Evolutionary conservation across 176 grass and related monocot species (phyloP).

Genomic region (Metroxylon sagu): DNA sequence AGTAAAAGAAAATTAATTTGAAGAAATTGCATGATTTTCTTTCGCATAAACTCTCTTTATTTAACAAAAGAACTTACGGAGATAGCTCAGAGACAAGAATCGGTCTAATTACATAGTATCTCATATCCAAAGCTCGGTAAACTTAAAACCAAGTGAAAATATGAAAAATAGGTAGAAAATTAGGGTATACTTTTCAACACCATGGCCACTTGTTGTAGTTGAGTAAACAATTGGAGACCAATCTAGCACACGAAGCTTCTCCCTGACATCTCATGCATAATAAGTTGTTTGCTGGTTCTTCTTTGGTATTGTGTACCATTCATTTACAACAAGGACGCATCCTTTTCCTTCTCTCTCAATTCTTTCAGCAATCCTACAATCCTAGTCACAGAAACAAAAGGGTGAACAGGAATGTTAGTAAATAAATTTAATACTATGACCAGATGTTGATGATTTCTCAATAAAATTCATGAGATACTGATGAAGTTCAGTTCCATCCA

Average conservation of each 20-base stretch:
- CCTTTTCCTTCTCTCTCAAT: constrained; percentile 96
- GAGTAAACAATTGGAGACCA: constrained; percentile 96
- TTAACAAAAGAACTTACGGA: too few species aligned
- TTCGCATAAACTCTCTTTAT: too few species aligned
- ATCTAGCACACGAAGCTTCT: constrained; percentile 74
- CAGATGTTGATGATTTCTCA: too few species aligned
- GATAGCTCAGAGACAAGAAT: too few species aligned
- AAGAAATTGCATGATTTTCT: too few species aligned
- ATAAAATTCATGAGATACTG: too few species aligned
- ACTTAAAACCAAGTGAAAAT: too few species aligned
- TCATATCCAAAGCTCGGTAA: too few species aligned
- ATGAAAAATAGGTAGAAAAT: neutral
- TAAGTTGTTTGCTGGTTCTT: constrained; percentile 82
- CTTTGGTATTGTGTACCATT: constrained; percentile 99
- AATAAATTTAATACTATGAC: too few species aligned
- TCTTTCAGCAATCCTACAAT: constrained; percentile 85
- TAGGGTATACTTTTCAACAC: constrained; percentile 79
- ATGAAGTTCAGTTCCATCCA: too few species aligned
- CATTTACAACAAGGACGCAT: constrained; percentile 90
- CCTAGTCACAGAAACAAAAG: constrained; percentile 28
- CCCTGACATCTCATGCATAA: constrained; percentile 92
- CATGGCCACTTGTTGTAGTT: constrained; percentile 54
- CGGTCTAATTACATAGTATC: too few species aligned
- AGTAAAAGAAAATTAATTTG: too few species aligned
- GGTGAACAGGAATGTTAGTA: neutral